Evolutionary conservation across 148 eudicot species (phyloP), one percentile per base, ranked within the genome.

Genomic region (Vaccinium myrtillus): DNA sequence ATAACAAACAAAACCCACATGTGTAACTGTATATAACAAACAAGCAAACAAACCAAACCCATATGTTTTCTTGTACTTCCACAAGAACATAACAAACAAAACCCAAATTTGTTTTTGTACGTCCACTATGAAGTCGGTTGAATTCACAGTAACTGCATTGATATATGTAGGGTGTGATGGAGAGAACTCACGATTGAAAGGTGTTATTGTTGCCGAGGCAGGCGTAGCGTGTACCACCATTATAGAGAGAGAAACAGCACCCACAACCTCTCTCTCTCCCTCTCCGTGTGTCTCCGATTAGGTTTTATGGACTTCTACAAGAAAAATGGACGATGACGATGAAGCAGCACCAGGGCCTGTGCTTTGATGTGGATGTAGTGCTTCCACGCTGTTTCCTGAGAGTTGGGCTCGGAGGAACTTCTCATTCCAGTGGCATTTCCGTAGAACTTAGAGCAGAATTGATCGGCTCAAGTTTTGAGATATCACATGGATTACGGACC

Each of bases 181-280:
- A 36, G 36, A 39, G 51, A 5, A 82, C 88, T 88, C 61, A 89
- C 93, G 81, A 53, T 71, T 79, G 73, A 88, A 82, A 70, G 87
- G 81, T 18, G 84, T 87, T 58, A 86, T 83, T 8, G 90, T 51
- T 70, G 88, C 77, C 19, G 93, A 84, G 54, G 88, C 85, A 21
- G 87, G 84, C 46, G 89, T 86, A 21, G 88, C 23, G 18, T 81
- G 86, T 51, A 90, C 84, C 90, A 91, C 86, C 84, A 87, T n/a
- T 65, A 25, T 5, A 50, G 1, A 58, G 79, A 71, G 81, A 32
- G 19, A 59, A 12, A n/a, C 10, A 56, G 7, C 48, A 32, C 63
- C 8, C n/a, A 14, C 71, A 27, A 36, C 18, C 71, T 36, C 73
- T 21, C 27, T 32, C 14, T 23, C 27, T 23, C 53, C 8, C 53